Conservation (phyloP, 805 yeast genomes). For the Scheffersomyces spartinae region DNA sequence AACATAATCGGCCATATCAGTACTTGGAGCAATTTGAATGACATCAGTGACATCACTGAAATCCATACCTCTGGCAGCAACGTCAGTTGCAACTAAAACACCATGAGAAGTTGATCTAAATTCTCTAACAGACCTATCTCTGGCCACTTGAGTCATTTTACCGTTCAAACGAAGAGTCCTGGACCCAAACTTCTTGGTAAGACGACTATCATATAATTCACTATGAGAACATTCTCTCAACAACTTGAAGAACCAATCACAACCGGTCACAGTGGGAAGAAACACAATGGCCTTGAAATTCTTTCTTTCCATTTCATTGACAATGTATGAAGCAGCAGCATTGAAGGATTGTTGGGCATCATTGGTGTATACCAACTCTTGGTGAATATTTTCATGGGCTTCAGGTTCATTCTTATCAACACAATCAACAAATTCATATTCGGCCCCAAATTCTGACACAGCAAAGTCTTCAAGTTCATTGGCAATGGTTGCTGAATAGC, state of each 20-base stretch:
- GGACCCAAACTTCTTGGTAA: constrained; percentile 11
- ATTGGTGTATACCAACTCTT: constrained; percentile 45
- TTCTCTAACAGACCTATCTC: constrained; percentile 46
- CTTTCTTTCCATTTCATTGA: constrained; percentile 22
- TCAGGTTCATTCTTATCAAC: constrained; percentile 65
- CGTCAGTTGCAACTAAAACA: constrained; percentile 76
- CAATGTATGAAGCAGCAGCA: constrained; percentile 43
- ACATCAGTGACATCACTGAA: constrained; percentile 83
- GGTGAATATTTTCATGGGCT: constrained; percentile 64
- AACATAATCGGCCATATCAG: constrained; percentile 66
- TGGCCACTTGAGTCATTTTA: constrained; percentile 52
- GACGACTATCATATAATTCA: constrained; percentile 9
- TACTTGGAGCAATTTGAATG: constrained; percentile 70
- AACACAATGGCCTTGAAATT: constrained; percentile 73
- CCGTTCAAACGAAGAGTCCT: constrained; percentile 47
- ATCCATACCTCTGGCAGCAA: constrained; percentile 95
- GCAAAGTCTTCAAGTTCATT: constrained; percentile 59
- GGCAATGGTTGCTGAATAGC: constrained; percentile 86
- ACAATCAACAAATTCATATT: constrained; percentile 58
- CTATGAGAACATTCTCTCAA: constrained; percentile 13
- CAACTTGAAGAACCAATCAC: constrained; percentile 41
- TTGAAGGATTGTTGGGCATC: constrained; percentile 46
- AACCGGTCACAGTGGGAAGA: constrained; percentile 65
- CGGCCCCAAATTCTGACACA: constrained; percentile 36
- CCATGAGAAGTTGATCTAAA: constrained; percentile 41